Conservation (phyloP, 805 yeast species). For the Kodamaea leandrae region DNA sequence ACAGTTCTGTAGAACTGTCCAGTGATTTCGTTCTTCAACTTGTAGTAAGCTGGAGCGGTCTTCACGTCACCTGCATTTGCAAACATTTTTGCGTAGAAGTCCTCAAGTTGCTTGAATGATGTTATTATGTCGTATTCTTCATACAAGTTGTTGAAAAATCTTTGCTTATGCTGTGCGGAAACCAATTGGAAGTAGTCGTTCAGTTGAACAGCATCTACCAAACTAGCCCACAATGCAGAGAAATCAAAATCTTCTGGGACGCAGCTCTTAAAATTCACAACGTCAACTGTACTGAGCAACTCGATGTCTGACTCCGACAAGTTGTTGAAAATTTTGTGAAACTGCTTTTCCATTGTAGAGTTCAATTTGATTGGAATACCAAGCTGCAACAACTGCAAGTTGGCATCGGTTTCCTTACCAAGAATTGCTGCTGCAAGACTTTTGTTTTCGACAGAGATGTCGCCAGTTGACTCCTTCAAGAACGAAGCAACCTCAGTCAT, state of each 20-base stretch:
- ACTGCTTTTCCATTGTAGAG: background rate
- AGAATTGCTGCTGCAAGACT: slow-evolving; percentile 4
- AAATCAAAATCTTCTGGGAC: slow-evolving; percentile 12
- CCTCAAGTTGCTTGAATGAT: slow-evolving; percentile 2
- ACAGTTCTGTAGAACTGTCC: slow-evolving; percentile 26
- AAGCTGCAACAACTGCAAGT: slow-evolving; percentile 11
- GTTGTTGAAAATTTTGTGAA: background rate
- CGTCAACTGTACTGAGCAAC: slow-evolving; percentile 21
- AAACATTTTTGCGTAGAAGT: slow-evolving; percentile 20
- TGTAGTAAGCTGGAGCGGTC: slow-evolving; percentile 37
- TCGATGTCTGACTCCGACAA: slow-evolving; percentile 6
- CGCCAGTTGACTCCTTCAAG: background rate
- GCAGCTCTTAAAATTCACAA: slow-evolving; percentile 10
- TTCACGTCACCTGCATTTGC: slow-evolving; percentile 20
- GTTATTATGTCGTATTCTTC: slow-evolving; percentile 3
- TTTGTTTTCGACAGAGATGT: slow-evolving; percentile 1
- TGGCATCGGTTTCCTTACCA: background rate
- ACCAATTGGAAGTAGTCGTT: slow-evolving; percentile 20
- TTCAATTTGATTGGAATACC: slow-evolving; percentile 11
- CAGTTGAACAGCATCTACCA: slow-evolving; percentile 19
- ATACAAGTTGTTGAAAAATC: slow-evolving; percentile 26
- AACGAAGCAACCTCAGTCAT: slow-evolving; percentile 13
- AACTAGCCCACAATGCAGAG: slow-evolving; percentile 17
- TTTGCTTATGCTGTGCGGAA: slow-evolving; percentile 21
- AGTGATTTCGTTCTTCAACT: slow-evolving; percentile 38